Conservation (phyloP, 306 rosid species). For the Vicia faba region DNA sequence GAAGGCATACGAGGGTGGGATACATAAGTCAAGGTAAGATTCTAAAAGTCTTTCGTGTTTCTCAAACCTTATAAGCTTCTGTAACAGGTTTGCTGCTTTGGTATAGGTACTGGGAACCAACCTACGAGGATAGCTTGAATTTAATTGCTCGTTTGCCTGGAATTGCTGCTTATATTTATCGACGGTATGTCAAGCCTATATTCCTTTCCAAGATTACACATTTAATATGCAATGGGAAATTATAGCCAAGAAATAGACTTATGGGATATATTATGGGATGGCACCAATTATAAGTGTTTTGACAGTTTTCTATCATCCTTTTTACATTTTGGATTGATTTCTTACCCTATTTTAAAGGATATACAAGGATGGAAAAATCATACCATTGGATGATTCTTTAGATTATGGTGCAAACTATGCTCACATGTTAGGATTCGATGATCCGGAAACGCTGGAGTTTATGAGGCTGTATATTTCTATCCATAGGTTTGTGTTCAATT, state of each 20-base stretch:
- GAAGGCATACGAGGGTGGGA: constrained; percentile 89
- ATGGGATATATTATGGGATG: constrained; percentile 25
- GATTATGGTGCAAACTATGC: constrained; percentile 97
- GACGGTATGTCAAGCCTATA: constrained; percentile 61
- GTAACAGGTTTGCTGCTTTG: constrained; percentile 30
- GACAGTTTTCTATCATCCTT: constrained; percentile 29
- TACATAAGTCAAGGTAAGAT: constrained; percentile 69
- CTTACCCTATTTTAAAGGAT: constrained; percentile 54
- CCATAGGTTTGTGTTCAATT: constrained; percentile 71
- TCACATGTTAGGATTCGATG: constrained; percentile 89
- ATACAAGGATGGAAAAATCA: constrained; percentile 76
- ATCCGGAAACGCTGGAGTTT: constrained; percentile 82
- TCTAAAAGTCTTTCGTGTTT: constrained; percentile 24
- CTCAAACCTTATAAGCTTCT: constrained; percentile 33
- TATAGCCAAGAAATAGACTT: background rate
- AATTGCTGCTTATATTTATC: constrained; percentile 90
- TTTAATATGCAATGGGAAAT: constrained; percentile 5
- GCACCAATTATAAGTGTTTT: constrained; percentile 12
- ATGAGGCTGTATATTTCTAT: constrained; percentile 97
- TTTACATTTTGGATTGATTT: constrained; percentile 41
- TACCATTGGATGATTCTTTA: constrained; percentile 74
- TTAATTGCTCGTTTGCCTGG: constrained; percentile 88
- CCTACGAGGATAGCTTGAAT: constrained; percentile 88
- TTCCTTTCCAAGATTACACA: constrained; percentile 26
- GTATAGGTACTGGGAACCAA: constrained; percentile 97